Evolutionary conservation across 2,329 filamentous ascomycete species (phyloP), one percentile per base, ranked within the genome.

Genomic region (Emmonsiellopsis sp.): DNA sequence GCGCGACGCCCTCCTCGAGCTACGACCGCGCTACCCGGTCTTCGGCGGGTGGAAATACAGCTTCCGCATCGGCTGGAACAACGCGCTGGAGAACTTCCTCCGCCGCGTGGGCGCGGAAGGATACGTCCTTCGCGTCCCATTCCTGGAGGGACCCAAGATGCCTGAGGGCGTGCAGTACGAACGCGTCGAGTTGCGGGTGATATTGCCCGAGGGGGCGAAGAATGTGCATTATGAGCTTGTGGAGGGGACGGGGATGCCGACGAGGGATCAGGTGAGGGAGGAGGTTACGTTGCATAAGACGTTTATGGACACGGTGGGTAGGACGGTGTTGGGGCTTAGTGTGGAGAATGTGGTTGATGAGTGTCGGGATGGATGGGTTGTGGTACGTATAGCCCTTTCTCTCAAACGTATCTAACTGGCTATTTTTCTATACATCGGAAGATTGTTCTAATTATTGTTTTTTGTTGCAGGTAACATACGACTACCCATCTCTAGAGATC

Each of bases 11-110:
- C 75, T 86, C 42, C 80, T 98, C 31, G 91, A 96, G 71, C 79
- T 96, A 58, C 93, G 91, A 77, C 93, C 93, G 16, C 83, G 93
- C 51, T 98, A 95, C 71, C 93, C 93, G n/a, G 71, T 98, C 26
- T 98, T 96, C 64, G 93, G 93, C 56, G 90, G 89, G 56, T 98
- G 93, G 93, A 95, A 95, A 72, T 97, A 96, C 73, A 93, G 88
- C 60, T 98, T 97, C 77, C 89, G 87, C 55, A 84, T 97, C 54
- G 93, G 93, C 61, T 98, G 93, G 93, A 94, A 97, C 74, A 85
- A 87, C 51, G 83, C 95, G 60, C 78, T 94, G 31, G 83, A 83
- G 63, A 82, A 81, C 54, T 93, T 88, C 68, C 69, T 98, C 60
- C 84, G 89, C 63, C 78, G 76, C 62, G 65, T 76, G 26, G 73